A percentile compares a stretch with the other conserved stretches of the same genome.
phyloP scores from a whole-genome alignment of 305 asterid species.

The Fraxinus angustifolia region DNA sequence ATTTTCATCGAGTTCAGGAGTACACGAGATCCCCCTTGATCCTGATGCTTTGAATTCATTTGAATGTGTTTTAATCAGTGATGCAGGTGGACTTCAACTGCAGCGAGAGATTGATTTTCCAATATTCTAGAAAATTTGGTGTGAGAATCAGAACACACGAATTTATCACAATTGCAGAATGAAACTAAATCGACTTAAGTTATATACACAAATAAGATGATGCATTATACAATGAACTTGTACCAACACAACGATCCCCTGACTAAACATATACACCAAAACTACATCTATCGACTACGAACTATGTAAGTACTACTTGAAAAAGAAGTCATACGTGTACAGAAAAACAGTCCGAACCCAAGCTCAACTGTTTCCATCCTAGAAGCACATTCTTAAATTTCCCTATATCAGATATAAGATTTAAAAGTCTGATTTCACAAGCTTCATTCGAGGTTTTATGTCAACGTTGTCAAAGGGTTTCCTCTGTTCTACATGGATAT shows the following conservation, averaged over 20 bases:
- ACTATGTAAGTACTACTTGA: constrained; percentile 20
- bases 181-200: not conserved
- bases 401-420: not conserved
- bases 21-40: not conserved
- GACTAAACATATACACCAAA: not conserved
- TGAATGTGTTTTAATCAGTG: not conserved
- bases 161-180: not conserved
- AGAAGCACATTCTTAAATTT: not conserved
- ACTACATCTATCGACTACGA: constrained; percentile 24
- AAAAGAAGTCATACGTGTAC: constrained; percentile 20
- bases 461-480: constrained; percentile 48
- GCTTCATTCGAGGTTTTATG: constrained; percentile 55
- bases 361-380: constrained; percentile 13
- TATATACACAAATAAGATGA: not conserved
- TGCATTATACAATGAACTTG: not conserved
- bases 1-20: not conserved
- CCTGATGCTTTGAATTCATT: not conserved
- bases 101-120: not conserved
- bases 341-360: not conserved
- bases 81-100: not conserved
- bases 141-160: not conserved
- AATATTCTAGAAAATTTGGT: not conserved
- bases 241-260: not conserved
- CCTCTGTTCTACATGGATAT: constrained; percentile 67
- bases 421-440: constrained; percentile 45